Conservation (phyloP, 805 yeast species). For the Wickerhamiella australiensis region DNA sequence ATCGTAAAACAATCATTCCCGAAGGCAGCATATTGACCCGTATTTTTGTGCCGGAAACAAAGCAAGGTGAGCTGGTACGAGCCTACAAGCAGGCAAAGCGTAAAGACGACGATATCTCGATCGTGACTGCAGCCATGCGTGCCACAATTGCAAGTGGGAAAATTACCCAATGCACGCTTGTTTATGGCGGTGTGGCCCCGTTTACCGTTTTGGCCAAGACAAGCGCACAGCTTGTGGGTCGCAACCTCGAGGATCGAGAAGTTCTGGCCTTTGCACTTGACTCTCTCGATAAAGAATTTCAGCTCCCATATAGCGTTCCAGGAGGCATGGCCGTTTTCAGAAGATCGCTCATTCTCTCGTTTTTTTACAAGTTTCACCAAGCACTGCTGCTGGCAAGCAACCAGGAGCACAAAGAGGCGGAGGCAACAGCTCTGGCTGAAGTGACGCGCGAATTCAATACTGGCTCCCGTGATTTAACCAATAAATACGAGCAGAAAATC, state of each 20-base stretch:
- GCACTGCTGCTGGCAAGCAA: conserved; percentile 21
- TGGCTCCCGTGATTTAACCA: conserved; percentile 33
- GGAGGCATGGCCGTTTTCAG: conserved; percentile 41
- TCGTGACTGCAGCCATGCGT: conserved; percentile 35
- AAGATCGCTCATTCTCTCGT: conserved; percentile 35
- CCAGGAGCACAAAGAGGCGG: conserved; percentile 17
- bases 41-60: conserved; percentile 34
- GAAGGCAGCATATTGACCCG: conserved; percentile 29
- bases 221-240: conserved; percentile 25
- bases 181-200: conserved; percentile 41
- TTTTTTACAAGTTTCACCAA: conserved; percentile 36
- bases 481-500: conserved; percentile 30
- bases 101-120: conserved; percentile 40
- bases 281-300: conserved; percentile 30
- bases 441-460: conserved; percentile 30
- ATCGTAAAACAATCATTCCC: conserved; percentile 34
- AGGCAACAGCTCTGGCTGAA: conserved; percentile 26
- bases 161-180: conserved; percentile 27
- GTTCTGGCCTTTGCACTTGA: conserved; percentile 8
- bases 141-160: conserved; percentile 17
- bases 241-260: conserved; percentile 15
- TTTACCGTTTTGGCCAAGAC: conserved; percentile 33
- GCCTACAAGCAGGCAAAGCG: conserved; percentile 38
- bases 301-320: conserved; percentile 35
- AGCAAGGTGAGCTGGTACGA: conserved; percentile 30